Percentiles rank a stretch among this genome's conserved stretches.
These are phyloP conservation scores for Sutorius australiensis DNA, from an alignment of 768 basidiomycete genomes.

Conservation along the genomic window DNA sequence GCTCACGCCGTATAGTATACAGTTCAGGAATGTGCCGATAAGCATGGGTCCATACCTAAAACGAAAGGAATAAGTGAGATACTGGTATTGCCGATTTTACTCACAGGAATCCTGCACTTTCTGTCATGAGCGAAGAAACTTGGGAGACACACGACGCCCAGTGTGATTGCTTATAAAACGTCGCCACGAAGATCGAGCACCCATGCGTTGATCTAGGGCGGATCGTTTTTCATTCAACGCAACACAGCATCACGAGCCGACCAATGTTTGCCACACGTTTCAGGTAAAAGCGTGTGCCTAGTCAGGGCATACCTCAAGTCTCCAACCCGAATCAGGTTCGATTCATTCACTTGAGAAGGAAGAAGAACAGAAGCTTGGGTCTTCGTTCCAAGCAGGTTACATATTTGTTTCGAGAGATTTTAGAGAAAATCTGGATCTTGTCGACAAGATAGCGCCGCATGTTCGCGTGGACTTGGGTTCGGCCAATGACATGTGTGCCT, in stretches of 20 bases:
- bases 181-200: no score
- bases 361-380: not conserved
- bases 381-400: not conserved
- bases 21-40: slow-evolving; percentile 10
- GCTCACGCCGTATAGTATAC: slow-evolving; percentile 17
- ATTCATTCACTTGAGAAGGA: not conserved
- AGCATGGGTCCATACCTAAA: slow-evolving; percentile 31
- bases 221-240: not conserved
- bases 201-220: no score
- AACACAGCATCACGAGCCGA: no score
- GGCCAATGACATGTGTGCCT: no score
- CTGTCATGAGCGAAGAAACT: not conserved
- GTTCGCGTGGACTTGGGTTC: not conserved
- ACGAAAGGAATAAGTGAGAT: slow-evolving; percentile 36
- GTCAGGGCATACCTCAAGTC: not conserved
- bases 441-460: no score
- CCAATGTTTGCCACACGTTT: not conserved
- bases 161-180: no score
- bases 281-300: not conserved
- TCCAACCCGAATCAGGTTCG: not conserved
- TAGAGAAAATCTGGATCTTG: no score
- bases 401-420: not conserved
- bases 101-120: not conserved
- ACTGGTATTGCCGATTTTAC: not conserved
- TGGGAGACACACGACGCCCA: not conserved